Evolutionary conservation across 164 flowering plant species (phyloP).

Genomic region (Tetrastigma voinierianum): DNA sequence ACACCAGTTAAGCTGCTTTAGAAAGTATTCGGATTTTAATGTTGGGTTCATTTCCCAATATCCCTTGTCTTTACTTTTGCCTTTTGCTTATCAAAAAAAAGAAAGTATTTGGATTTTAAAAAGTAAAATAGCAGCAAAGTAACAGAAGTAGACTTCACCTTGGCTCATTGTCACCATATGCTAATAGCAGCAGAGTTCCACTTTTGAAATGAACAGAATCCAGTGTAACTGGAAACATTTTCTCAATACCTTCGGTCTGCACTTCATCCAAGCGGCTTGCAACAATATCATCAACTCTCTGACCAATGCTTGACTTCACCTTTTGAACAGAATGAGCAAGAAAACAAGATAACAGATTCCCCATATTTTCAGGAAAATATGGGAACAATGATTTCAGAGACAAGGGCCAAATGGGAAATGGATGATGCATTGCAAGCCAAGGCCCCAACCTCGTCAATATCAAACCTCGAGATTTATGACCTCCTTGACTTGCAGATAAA

Average conservation of each 20-base stretch:
- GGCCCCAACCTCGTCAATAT: constrained; percentile 25
- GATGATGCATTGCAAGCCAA: constrained; percentile 22
- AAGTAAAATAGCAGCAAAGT: background rate
- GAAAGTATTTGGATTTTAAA: too few species aligned
- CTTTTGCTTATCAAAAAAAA: too few species aligned
- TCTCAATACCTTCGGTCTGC: constrained; percentile 53
- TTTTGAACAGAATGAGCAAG: constrained; percentile 39
- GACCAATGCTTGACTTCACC: constrained; percentile 46
- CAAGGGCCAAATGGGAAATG: constrained; percentile 23
- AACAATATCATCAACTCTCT: constrained; percentile 49
- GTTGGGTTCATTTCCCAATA: too few species aligned
- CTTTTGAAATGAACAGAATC: constrained; percentile 87
- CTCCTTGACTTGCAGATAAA: constrained; percentile 23
- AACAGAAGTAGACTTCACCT: constrained; percentile 44
- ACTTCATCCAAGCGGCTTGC: constrained; percentile 47
- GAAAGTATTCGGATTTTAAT: too few species aligned
- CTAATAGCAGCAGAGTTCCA: constrained; percentile 84
- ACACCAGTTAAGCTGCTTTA: too few species aligned
- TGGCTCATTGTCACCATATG: constrained; percentile 84
- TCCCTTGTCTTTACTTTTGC: too few species aligned
- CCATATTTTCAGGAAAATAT: constrained; percentile 20
- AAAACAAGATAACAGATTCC: constrained; percentile 34
- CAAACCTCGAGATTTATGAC: constrained; percentile 20
- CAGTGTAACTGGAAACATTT: constrained; percentile 68
- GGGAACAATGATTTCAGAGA: constrained; percentile 28